Base-by-base conservation (phyloP, 2,329 filamentous ascomycete genomes). In the Colletotrichum navitas region DNA sequence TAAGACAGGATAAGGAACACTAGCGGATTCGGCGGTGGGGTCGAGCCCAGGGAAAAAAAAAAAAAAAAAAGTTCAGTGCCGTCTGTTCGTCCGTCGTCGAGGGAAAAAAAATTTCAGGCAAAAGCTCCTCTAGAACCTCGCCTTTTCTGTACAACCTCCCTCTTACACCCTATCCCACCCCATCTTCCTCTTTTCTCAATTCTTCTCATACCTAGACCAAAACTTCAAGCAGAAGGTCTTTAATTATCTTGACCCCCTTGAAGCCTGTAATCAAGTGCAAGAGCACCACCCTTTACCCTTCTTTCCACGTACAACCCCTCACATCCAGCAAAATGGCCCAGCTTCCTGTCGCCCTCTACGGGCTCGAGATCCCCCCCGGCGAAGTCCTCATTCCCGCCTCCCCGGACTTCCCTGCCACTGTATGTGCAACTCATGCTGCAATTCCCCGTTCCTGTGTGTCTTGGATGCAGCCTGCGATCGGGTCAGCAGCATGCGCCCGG, bases 351-450 rank as follows among this genome's bases (percentile, higher is more conserved):
- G 93, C 93, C 81, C 88, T 98, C 81, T 99, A 96, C 82, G 94
- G 95, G 84, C 92, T 98, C 77, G 91, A 94, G 87, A 93, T 98
- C 83, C 94, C 94, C 77, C 88, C 93, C 77, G 94, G 93, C 80
- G 93, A 94, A 83, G 86, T 94, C 81, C 86, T 96, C 81, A 90
- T 98, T 77, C 92, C 94, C 76, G 94, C 93, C 69, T 86, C 91
- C 74, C 88, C 91, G 74, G 91, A 95, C 76, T 92, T 95, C 78
- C 93, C 93, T 80, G 93, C 94, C 73, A 93, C 93, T 81, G 94
- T 97, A 87, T 87, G 93, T 89, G 67, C 62, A 63, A 66, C 60
- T 59, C 58, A 43, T 56, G 26, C 16, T 29, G 43, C 63, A 8
- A 7, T 32, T 45, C 45, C 26, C 36, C 34, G 18, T 32, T n/a